phyloP scores from a whole-genome alignment of 1,139 yeast genomes.

The Saccharomyces pastorianus region DNA sequence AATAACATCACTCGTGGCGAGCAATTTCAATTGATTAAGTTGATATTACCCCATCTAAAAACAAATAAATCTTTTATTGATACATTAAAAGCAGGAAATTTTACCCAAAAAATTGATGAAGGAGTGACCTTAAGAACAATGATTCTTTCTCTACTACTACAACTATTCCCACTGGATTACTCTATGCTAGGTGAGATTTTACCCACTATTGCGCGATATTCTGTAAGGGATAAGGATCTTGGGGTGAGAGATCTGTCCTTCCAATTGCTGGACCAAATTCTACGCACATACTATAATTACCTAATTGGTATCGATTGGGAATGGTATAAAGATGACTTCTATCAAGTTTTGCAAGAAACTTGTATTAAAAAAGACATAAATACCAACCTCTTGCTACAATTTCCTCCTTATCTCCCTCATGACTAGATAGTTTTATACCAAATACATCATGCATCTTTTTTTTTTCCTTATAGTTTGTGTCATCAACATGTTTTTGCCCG shows the following conservation, averaged over 20 bases:
- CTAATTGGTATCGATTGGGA: not conserved
- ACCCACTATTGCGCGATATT: constrained; percentile 5
- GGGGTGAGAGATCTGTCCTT: constrained; percentile 4
- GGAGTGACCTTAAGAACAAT: constrained; percentile 13
- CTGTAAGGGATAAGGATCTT: constrained; percentile 8
- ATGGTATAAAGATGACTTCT: not conserved
- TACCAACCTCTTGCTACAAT: not conserved
- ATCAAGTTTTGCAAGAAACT: not conserved
- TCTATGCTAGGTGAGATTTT: constrained; percentile 3
- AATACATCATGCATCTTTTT: not conserved
- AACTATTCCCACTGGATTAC: constrained; percentile 5
- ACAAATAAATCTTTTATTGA: constrained; percentile 16
- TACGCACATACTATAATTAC: not conserved
- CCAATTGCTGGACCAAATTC: not conserved
- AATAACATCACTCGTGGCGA: not conserved
- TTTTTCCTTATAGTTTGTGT: not conserved
- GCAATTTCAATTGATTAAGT: constrained; percentile 1
- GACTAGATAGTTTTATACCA: not conserved
- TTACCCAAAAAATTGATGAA: constrained; percentile 24
- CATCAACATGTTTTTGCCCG: not conserved
- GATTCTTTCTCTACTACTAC: constrained; percentile 10
- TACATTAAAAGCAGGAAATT: constrained; percentile 23
- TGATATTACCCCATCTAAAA: constrained; percentile 11
- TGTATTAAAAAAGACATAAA: not conserved
- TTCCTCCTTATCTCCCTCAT: not conserved